phyloP scores from a whole-genome alignment of 768 basidiomycete genomes.

The Lactifluus subvellereus region DNA sequence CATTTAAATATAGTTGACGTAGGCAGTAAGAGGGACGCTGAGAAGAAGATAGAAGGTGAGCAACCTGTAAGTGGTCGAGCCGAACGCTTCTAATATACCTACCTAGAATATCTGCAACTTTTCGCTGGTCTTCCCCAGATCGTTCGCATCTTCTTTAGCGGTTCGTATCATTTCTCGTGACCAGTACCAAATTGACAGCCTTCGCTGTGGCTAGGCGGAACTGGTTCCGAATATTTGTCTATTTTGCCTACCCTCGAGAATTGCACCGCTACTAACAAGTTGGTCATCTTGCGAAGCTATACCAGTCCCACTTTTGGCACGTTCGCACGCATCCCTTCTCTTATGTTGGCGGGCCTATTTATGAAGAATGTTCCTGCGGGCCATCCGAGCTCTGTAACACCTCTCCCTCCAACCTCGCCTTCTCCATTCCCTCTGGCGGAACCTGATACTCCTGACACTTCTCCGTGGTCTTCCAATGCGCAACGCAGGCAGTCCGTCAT shows the following conservation, averaged over 20 bases:
- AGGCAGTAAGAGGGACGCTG: conserved; percentile 12
- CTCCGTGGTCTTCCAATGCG: not conserved
- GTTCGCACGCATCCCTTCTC: conserved; percentile 43
- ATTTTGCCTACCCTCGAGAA: conserved; percentile 51
- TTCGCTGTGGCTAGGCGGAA: conserved; percentile 42
- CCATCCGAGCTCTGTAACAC: not conserved
- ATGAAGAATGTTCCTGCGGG: conserved; percentile 33
- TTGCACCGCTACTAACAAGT: conserved; percentile 59
- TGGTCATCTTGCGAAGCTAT: conserved; percentile 54
- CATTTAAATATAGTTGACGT: conserved; percentile 18
- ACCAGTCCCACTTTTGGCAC: conserved; percentile 40
- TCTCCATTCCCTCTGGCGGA: conserved; percentile 9
- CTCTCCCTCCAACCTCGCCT: not conserved
- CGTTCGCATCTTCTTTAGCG: conserved; percentile 15
- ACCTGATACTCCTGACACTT: conserved; percentile 2
- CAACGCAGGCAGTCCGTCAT: conserved; percentile 10
- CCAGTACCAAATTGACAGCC: not conserved
- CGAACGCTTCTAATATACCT: not conserved
- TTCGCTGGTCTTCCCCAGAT: conserved; percentile 14
- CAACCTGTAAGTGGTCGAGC: not conserved
- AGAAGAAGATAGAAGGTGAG: conserved; percentile 20
- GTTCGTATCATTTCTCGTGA: conserved; percentile 5
- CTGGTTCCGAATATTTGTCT: conserved; percentile 46
- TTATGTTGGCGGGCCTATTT: conserved; percentile 50
- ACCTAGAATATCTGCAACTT: conserved; percentile 17